A percentile compares a stretch with the other conserved stretches of the same genome.
Conservation (phyloP, 257 asterid species). For the Ocimum tenuiflorum region DNA sequence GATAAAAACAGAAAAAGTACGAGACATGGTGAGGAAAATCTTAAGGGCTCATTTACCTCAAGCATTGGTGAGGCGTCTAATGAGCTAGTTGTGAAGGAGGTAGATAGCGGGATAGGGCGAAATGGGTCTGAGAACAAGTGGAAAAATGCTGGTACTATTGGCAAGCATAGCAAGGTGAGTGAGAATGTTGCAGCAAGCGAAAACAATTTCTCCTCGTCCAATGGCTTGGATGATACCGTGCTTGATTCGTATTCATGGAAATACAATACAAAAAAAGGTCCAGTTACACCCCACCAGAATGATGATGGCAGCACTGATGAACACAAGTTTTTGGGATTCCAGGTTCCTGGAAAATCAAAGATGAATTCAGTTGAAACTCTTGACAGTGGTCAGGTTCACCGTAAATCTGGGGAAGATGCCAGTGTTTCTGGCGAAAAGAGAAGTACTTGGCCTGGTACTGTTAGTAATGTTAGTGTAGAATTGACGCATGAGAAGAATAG, state of each 20-base stretch:
- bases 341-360: constrained; percentile 42
- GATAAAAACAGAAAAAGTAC: constrained; percentile 25
- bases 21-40: constrained; percentile 29
- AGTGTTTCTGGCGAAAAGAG: constrained; percentile 45
- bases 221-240: constrained; percentile 49
- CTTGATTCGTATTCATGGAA: constrained; percentile 62
- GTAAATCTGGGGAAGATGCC: constrained; percentile 38
- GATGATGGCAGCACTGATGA: constrained; percentile 31
- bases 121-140: constrained; percentile 52
- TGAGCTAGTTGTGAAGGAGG: constrained; percentile 90
- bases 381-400: constrained; percentile 34
- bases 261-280: constrained; percentile 43
- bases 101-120: constrained; percentile 56
- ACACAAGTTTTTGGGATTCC: constrained; percentile 47
- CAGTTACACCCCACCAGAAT: constrained; percentile 35
- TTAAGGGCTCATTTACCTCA: constrained; percentile 27
- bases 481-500: constrained; percentile 34
- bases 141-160: constrained; percentile 39
- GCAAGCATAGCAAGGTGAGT: constrained; percentile 40
- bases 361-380: constrained; percentile 36
- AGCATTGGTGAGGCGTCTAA: constrained; percentile 41
- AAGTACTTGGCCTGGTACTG: constrained; percentile 46
- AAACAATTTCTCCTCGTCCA: constrained; percentile 49
- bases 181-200: constrained; percentile 50
- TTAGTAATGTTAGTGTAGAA: constrained; percentile 37